Base-by-base conservation (phyloP, 140 eudicot species). In the Oenanthe javanica region DNA sequence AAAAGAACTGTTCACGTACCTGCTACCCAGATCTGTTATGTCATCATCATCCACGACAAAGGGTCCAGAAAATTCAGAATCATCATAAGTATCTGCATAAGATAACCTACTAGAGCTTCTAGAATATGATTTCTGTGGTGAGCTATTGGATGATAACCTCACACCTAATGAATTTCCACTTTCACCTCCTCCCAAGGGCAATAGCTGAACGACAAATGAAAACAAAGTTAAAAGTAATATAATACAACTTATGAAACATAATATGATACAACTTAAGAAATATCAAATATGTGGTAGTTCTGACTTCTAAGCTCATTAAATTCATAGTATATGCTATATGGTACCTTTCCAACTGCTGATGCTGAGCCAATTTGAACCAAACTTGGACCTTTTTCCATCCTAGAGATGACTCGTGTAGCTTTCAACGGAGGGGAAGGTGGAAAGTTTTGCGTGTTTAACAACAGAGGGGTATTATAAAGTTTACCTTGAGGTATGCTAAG, bases 1-100 rank as follows among this genome's bases (percentile, higher is more conserved):
- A 21, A 79, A n/a, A 66, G 51, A 27, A 5, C 9, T 76, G 14
- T 21, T 46, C 66, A 79, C 88, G 75, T 88, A 94, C 98, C 98
- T 90, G 91, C 87, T 87, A 83, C 89, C 88, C 66, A 85, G 89
- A 87, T 91, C 96, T 23, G 84, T 81, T 71, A 84, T 79, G 61
- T 90, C 97, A 74, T 92, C 98, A 64, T 92, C 94, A 79, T 94
- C 97, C 81, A 94, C 92, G 70, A 92, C 89, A 87, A 94, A 94
- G 15, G 96, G 95, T 11, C 97, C 92, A 64, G 94, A 90, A 83
- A 89, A 94, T 77, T 92, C 97, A 49, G 92, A 84, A 81, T 92
- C 97, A 81, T 89, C 97, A 84, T 80, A 94, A 80, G 89, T 91
- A 84, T 92, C 96, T 81, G 86, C 92, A 73, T 85, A 89, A 3